A percentile compares a stretch with the other conserved stretches of the same genome.
Evolutionary conservation across 2,329 filamentous ascomycete species (phyloP).

Genomic region (Talaromyces sp.): DNA sequence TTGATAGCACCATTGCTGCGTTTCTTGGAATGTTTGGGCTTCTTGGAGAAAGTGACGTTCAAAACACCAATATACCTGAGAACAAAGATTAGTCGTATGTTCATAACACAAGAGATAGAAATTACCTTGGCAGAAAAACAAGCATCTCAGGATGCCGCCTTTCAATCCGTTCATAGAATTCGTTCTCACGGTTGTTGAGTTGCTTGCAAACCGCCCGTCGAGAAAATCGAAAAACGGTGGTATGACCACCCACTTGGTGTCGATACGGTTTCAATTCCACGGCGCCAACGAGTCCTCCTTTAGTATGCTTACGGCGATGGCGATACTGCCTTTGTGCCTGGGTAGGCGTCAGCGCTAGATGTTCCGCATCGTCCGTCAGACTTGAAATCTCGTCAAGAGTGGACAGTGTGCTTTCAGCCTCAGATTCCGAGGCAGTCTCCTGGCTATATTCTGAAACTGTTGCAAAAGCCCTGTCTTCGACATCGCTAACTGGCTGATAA

Average conservation of each 20-base stretch:
- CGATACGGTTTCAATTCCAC: constrained; percentile 96
- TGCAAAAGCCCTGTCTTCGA: constrained; percentile 37
- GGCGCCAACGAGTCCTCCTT: constrained; percentile 67
- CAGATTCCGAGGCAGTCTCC: constrained; percentile 48
- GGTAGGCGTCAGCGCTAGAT: constrained; percentile 48
- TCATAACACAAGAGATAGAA: neutral
- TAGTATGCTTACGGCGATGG: constrained; percentile 30
- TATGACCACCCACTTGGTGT: constrained; percentile 96
- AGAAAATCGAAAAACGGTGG: constrained; percentile 93
- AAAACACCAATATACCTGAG: constrained; percentile 90
- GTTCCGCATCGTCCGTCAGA: constrained; percentile 54
- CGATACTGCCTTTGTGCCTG: constrained; percentile 28
- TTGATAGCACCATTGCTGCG: constrained; percentile 31
- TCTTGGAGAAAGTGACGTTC: constrained; percentile 92
- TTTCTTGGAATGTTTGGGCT: constrained; percentile 60
- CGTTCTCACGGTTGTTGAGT: constrained; percentile 95
- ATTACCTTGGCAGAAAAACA: constrained; percentile 77
- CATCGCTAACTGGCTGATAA: constrained; percentile 45
- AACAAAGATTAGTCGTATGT: neutral
- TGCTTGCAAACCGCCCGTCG: constrained; percentile 95
- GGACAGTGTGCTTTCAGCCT: constrained; percentile 44
- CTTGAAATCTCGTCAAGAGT: constrained; percentile 53
- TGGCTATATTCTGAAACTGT: constrained; percentile 38
- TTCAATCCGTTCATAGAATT: constrained; percentile 97
- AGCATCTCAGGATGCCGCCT: constrained; percentile 84